A percentile compares a stretch with the other conserved stretches of the same genome.
phyloP scores from a whole-genome alignment of 75 land plant species.

The Azolla pinnata region DNA sequence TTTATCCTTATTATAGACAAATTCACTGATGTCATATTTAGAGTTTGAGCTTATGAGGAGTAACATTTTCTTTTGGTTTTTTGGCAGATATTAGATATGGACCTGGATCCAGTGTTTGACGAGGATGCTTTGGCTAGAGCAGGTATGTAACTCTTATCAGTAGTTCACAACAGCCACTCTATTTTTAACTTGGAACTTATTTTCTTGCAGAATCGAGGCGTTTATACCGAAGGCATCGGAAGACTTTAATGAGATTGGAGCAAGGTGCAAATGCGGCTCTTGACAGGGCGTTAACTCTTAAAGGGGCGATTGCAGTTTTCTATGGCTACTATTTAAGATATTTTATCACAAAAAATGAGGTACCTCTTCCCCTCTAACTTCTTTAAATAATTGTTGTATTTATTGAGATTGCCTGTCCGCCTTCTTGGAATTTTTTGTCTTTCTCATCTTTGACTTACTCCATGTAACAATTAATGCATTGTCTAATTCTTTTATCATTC shows the following conservation, averaged over 20 bases:
- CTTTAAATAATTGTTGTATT: too few species aligned
- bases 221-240: conserved; percentile 45
- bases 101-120: conserved; percentile 28
- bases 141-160: conserved; percentile 14
- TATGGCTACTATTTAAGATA: conserved; percentile 68
- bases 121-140: conserved; percentile 26
- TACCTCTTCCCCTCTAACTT: too few species aligned
- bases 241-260: conserved; percentile 64
- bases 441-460: too few species aligned
- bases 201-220: conserved; percentile 46
- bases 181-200: background rate
- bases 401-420: too few species aligned
- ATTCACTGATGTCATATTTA: background rate
- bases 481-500: too few species aligned
- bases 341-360: conserved; percentile 70
- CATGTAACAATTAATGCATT: too few species aligned
- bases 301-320: conserved; percentile 75
- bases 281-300: conserved; percentile 56
- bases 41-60: conserved; percentile 2
- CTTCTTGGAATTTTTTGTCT: too few species aligned
- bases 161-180: background rate
- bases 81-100: conserved; percentile 34
- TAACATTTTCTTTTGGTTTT: conserved; percentile 2
- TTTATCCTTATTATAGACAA: background rate
- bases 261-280: conserved; percentile 54